Conservation (phyloP, 2,329 filamentous ascomycete genomes). For the Talaromyces atroroseus region DNA sequence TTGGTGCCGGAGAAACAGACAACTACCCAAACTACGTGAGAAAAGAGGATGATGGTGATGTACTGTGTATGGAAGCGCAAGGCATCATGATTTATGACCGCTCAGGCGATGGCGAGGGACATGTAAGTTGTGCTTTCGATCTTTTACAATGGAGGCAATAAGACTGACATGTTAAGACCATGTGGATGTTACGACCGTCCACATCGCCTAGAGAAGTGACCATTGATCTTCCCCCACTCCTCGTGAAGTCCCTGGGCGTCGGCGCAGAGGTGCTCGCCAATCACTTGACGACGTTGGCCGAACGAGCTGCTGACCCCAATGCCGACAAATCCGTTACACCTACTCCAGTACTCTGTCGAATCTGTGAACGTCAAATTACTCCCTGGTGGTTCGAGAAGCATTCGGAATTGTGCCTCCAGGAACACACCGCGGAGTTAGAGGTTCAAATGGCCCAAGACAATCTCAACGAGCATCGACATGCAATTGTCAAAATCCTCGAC, state of each 20-base stretch:
- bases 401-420: conserved; percentile 89
- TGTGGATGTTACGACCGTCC: conserved; percentile 99
- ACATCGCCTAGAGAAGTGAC: conserved; percentile 85
- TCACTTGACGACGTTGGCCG: conserved; percentile 83
- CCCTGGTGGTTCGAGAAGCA: conserved; percentile 99
- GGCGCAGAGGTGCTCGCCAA: conserved; percentile 92
- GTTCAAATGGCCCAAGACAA: conserved; percentile 94
- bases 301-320: conserved; percentile 68
- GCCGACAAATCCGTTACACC: conserved; percentile 73
- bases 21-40: conserved; percentile 26
- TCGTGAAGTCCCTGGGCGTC: conserved; percentile 89
- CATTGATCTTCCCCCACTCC: conserved; percentile 81
- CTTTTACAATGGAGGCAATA: neutral
- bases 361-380: conserved; percentile 93
- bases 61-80: conserved; percentile 84
- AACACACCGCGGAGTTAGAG: conserved; percentile 95
- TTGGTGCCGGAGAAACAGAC: conserved; percentile 22
- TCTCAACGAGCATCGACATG: conserved; percentile 83
- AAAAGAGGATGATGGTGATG: conserved; percentile 39
- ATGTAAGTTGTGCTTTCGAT: conserved; percentile 56
- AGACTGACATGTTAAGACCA: conserved; percentile 58
- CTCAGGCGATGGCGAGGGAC: conserved; percentile 76
- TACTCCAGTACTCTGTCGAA: conserved; percentile 82
- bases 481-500: conserved; percentile 92
- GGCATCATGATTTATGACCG: conserved; percentile 98